Base-by-base conservation (phyloP, 176 grass and related monocot genomes). In the Bonia amplexicaulis region DNA sequence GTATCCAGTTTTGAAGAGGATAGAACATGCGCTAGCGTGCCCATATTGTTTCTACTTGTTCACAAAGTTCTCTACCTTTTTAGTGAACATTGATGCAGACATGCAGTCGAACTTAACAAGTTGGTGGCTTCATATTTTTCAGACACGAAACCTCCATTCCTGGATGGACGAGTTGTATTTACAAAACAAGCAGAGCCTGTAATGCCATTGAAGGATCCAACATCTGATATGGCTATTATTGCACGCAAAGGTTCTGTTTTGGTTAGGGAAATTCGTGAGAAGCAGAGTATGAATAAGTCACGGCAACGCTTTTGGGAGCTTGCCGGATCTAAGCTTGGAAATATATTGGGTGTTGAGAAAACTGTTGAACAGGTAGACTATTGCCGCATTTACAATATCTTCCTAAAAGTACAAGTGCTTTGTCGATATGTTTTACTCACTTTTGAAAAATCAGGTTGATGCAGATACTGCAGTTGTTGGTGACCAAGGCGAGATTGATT, bases 111-210 rank as follows among this genome's bases (percentile, higher is more conserved):
- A 59, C 16, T 83, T 74, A 84, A 67, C 29, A 49, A 59, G 27
- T 52, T 14, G 52, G 79, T 20, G 42, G 6, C 31, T 51, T 74
- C 15, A 47, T 27, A 58, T 87, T 87, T 79, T 81, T 79, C 75
- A 98, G 96, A 99, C 58, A 99, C 93, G 9, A 99, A 99, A 85
- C 96, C 93, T 39, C 96, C 93, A 6, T 99, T 99, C 81, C 67
- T 99, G 69, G 96, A 99, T 89, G 96, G 93, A 42, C 85, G 96
- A 44, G 96, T 99, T 82, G 96, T 99, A 46, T 99, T 79, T 44
- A 99, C 96, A 83, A 99, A 99, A 67, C 96, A 99, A 81, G 93
- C 96, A 39, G 96, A 98, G 62, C 96, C 96, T 69, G 96, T 98
- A 41, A 94, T 98, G 93, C 96, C 96, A 47, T 6, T 98, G 76